These are phyloP conservation scores for Erodium maritimum DNA, from an alignment of 345 rosid genomes.

Conservation along the genomic window DNA sequence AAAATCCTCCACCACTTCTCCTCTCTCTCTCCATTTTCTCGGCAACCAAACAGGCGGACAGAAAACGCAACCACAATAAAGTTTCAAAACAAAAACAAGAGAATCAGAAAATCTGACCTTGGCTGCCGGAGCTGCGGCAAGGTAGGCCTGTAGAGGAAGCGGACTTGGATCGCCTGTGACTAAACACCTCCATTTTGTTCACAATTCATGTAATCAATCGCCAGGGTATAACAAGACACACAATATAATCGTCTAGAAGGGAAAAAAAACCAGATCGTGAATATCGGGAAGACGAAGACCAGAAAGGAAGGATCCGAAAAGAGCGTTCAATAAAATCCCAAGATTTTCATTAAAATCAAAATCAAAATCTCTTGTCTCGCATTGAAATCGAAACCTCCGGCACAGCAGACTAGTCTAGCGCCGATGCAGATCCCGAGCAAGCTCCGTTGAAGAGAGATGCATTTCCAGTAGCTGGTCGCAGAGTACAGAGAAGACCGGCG, in stretches of 20 bases:
- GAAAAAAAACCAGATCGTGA: slow-evolving; percentile 8
- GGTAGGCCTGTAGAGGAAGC: slow-evolving; percentile 19
- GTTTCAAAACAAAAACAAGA: not conserved
- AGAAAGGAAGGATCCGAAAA: slow-evolving; percentile 16
- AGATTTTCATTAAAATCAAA: no score
- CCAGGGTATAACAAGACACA: not conserved
- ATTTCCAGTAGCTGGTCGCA: no score
- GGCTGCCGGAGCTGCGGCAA: slow-evolving; percentile 16
- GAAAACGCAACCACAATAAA: not conserved
- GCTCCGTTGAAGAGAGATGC: no score
- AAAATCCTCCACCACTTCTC: not conserved
- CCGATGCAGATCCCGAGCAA: no score
- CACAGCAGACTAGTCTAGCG: no score
- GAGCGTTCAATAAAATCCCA: not conserved
- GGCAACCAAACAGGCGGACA: slow-evolving; percentile 11
- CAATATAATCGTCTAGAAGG: slow-evolving; percentile 11
- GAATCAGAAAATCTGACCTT: slow-evolving; percentile 23
- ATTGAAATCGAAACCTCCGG: not conserved
- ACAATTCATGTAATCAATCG: not conserved
- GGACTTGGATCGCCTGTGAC: slow-evolving; percentile 20
- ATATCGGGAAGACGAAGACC: not conserved
- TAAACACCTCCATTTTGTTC: slow-evolving; percentile 39
- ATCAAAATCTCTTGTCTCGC: not conserved
- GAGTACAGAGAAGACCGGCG: no score
- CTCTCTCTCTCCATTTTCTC: slow-evolving; percentile 11